Base-by-base conservation (phyloP, 257 asterid species). In the Nemophila menziesii region DNA sequence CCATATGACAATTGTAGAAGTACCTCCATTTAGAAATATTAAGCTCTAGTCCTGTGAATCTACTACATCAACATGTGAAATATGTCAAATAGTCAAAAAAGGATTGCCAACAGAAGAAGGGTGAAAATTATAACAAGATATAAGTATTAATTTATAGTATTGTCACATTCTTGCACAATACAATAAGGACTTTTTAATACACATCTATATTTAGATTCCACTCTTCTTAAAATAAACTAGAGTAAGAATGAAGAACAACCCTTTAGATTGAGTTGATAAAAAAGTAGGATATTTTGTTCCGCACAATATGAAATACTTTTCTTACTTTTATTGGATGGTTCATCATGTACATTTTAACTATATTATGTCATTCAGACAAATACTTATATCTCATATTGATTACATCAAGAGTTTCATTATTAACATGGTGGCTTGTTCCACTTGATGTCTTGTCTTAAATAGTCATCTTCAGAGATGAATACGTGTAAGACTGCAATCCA, bases 1-100 rank as follows among this genome's bases (percentile, higher is more conserved):
- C 78, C 85, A 81, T 24, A 86, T 67, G 29, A 78, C 75, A 24
- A 62, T 49, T 23, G 71, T 64, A 17, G 72, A 68, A 9, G 75
- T 81, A 64, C 79, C 74, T 8, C 86, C 92, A 22, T 70, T 48
- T 18, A 65, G 65, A 17, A 79, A 51, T 55, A 72, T 5, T 10
- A 90, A 70, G 61, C 69, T 71, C 16, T 66, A 44, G 20, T 78
- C 73, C 17, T 68, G 73, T 5, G 60, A 62, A 48, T 70, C 81
- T 43, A 81, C 33, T 92, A 26, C 14, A 49, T 29, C 18, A 36
- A 17, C 27, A 33, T 41, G 29, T 41, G 46, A 43, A 39, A 73
- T 54, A 45, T 33, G 52, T 27, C 42, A 56, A 44, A 33, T n/a
- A 11, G 13, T n/a, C n/a, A n/a, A 19, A 47, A 2, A 13, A 47